Evolutionary conservation across 768 basidiomycete genomes (phyloP), one percentile per base, ranked within the genome.

Genomic region (Mycena maculata): DNA sequence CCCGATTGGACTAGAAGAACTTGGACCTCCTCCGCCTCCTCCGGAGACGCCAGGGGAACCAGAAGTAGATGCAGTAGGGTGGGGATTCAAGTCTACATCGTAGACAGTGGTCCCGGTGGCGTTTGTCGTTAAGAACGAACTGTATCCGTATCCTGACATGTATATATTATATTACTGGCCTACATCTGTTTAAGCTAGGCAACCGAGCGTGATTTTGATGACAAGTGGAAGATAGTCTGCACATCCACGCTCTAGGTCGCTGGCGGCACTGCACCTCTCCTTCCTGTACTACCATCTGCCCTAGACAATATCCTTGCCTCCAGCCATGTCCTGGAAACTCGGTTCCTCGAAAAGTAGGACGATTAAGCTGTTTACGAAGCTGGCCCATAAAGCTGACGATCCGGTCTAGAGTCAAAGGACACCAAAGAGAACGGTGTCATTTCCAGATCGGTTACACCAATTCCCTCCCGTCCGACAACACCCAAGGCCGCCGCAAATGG

Each of bases 371-470:
- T 45, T 50, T 54, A 55, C 63, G 41, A 53, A 65, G 28, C 56
- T 52, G 28, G 30, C 20, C 25, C 52, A 54, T 65, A 52, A 49
- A 36, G 6, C 13, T 6, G 13, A 60, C 28, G 47, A 33, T 38
- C 62, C 27, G 42, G 42, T 42, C 15, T 77, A 92, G 90, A 91
- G 78, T 74, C 84, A 71, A 93, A 92, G 79, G 92, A 94, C 71
- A 72, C 79, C 70, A 91, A 84, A 76, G 91, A 92, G 71, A 90
- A 88, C 79, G 90, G 90, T 10, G 82, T 87, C 72, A 80, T 87
- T 75, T 94, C 92, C 33, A 85, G 92, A 81, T 94, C 93, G 58
- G 88, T 87, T 56, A 94, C 93, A 28, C 93, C 93, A 58, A 88
- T 94, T 69, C 90, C 91, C 25, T 94, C 93, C 15, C 86, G 93